phyloP scores from a whole-genome alignment of 768 basidiomycete genomes.

The Gymnopilus dilepis region DNA sequence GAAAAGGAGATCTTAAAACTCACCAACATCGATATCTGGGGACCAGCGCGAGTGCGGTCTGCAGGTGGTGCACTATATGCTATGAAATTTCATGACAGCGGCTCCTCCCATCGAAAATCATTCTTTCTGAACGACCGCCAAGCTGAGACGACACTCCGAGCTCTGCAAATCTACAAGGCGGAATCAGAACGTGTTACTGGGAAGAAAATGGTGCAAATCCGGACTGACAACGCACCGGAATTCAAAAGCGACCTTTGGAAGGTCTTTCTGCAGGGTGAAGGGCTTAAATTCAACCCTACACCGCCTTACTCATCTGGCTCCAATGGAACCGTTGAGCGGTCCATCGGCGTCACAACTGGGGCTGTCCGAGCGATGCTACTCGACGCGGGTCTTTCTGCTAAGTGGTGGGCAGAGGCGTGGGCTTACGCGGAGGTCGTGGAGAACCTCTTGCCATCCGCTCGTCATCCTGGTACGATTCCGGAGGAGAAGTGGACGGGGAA shows the following conservation, averaged over 20 bases:
- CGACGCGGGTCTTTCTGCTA: conserved; percentile 4
- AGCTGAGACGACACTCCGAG: neutral
- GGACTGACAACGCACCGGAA: conserved; percentile 15
- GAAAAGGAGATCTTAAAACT: neutral
- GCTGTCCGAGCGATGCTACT: conserved; percentile 1
- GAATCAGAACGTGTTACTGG: conserved; percentile 8
- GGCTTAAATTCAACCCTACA: neutral
- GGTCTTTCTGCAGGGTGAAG: neutral
- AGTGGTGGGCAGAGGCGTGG: conserved; percentile 19
- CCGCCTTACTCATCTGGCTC: conserved; percentile 8
- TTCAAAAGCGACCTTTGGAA: conserved; percentile 10
- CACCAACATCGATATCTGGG: conserved; percentile 17
- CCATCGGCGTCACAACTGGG: neutral
- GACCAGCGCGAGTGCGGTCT: neutral
- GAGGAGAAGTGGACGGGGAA: conserved; percentile 21
- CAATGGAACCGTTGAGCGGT: conserved; percentile 13
- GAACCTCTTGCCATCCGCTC: conserved; percentile 18
- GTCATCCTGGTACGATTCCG: conserved; percentile 18
- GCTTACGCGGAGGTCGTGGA: neutral
- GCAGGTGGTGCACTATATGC: conserved; percentile 1
- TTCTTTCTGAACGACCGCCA: conserved; percentile 11
- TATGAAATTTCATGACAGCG: conserved; percentile 10
- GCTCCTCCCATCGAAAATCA: neutral
- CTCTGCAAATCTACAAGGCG: neutral
- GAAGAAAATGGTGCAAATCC: conserved; percentile 7